A percentile compares a stretch with the other conserved stretches of the same genome.
These are phyloP conservation scores for Meyerozyma guilliermondii DNA, from an alignment of 1,139 yeast species.

Conservation along the genomic window DNA sequence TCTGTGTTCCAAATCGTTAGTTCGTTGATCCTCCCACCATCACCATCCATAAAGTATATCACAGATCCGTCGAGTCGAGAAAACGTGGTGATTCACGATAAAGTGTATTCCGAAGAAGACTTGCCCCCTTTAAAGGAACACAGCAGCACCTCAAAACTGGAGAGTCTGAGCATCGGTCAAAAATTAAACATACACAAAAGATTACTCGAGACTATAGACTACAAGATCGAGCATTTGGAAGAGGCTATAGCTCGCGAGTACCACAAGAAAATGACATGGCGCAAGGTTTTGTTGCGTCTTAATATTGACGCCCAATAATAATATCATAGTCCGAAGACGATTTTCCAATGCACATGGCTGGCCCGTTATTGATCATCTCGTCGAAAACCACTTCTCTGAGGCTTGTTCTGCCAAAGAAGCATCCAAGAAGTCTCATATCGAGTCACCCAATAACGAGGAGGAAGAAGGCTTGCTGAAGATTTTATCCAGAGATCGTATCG, in stretches of 20 bases:
- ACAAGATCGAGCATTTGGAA: conserved; percentile 40
- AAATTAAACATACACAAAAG: conserved; percentile 4
- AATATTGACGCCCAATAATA: conserved; percentile 96
- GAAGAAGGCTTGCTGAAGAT: conserved; percentile 24
- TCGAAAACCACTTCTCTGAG: conserved; percentile 51
- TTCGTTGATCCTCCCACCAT: conserved; percentile 77
- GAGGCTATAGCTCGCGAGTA: conserved; percentile 86
- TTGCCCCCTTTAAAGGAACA: conserved; percentile 16
- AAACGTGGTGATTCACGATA: conserved; percentile 36
- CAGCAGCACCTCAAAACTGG: neutral
- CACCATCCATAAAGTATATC: conserved; percentile 68
- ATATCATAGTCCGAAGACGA: conserved; percentile 80
- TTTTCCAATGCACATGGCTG: conserved; percentile 96
- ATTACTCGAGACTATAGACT: conserved; percentile 11
- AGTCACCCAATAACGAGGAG: conserved; percentile 9
- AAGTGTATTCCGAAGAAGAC: conserved; percentile 32
- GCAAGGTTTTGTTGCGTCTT: conserved; percentile 81
- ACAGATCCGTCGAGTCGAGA: conserved; percentile 50
- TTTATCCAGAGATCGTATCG: conserved; percentile 32
- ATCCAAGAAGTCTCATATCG: neutral
- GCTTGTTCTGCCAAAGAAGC: neutral
- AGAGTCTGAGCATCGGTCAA: neutral
- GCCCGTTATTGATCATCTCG: conserved; percentile 85
- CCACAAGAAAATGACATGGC: conserved; percentile 84
- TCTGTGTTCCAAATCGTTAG: conserved; percentile 83